These are phyloP conservation scores for Penicillium mononematosum DNA, from an alignment of 495 filamentous ascomycete genomes.

Conservation along the genomic window DNA sequence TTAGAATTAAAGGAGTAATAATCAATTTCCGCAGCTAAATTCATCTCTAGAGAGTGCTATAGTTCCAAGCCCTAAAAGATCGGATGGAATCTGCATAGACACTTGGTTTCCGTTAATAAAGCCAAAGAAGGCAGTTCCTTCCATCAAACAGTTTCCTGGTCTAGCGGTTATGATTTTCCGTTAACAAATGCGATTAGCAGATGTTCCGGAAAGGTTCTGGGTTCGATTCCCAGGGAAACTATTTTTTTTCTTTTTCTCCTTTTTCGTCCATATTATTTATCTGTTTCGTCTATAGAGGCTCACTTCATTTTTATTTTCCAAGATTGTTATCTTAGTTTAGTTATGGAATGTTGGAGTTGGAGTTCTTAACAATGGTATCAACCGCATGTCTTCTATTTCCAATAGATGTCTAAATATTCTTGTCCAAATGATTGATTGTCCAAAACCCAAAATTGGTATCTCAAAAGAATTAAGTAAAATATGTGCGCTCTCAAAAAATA, in stretches of 20 bases:
- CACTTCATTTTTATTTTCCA: no score
- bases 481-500: neutral
- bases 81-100: no score
- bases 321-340: no score
- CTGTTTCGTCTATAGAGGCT: no score
- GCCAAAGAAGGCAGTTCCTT: neutral
- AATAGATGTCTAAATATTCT: neutral
- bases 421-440: no score
- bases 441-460: neutral
- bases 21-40: neutral
- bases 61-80: no score
- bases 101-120: neutral
- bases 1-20: neutral
- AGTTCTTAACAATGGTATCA: neutral
- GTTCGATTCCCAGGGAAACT: slow-evolving; percentile 26
- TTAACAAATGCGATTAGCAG: slow-evolving; percentile 11
- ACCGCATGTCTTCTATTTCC: neutral
- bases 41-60: neutral
- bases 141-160: slow-evolving; percentile 10
- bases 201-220: slow-evolving; percentile 25
- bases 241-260: slow-evolving; percentile 12
- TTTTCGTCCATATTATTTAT: neutral
- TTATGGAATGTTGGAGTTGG: no score
- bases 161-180: slow-evolving; percentile 19
- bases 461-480: slow-evolving; percentile 4